These are phyloP conservation scores for Mortierella claussenii DNA, from an alignment of 192 early-diverging fungal genomes.

Conservation along the genomic window DNA sequence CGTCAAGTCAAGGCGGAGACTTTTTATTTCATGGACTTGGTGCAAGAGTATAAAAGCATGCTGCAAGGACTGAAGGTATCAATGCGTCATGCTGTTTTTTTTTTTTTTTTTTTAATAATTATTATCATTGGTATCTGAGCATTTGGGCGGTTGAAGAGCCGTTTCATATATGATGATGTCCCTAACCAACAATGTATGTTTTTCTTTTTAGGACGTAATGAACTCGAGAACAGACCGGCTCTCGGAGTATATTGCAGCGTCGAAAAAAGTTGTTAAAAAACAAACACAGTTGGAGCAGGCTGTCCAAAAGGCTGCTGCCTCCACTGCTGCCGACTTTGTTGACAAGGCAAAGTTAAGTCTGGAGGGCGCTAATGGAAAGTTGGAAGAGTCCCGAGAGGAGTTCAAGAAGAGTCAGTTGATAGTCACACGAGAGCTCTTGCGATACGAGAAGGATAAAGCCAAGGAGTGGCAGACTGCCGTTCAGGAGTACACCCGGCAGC, in stretches of 20 bases:
- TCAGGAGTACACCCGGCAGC: constrained; percentile 47
- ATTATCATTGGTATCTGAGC: too few species aligned
- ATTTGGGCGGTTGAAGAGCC: too few species aligned
- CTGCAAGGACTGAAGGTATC: constrained; percentile 61
- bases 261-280: constrained; percentile 56
- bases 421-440: constrained; percentile 56
- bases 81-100: neutral
- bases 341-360: constrained; percentile 27
- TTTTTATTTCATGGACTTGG: constrained; percentile 58
- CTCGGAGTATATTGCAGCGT: constrained; percentile 57
- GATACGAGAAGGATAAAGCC: constrained; percentile 58
- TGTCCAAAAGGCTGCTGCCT: constrained; percentile 22
- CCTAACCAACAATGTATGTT: neutral
- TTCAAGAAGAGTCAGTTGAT: constrained; percentile 53
- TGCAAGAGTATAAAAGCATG: constrained; percentile 60
- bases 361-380: constrained; percentile 35
- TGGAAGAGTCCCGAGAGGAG: constrained; percentile 22
- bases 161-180: neutral
- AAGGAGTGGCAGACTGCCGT: constrained; percentile 53
- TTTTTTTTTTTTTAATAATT: neutral
- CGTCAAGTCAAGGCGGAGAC: constrained; percentile 59
- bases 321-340: constrained; percentile 17
- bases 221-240: constrained; percentile 59
- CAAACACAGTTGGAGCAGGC: constrained; percentile 49
- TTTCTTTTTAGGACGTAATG: constrained; percentile 50